Conservation (phyloP, 2,329 filamentous ascomycete genomes). For the Arachnomyces sp. region DNA sequence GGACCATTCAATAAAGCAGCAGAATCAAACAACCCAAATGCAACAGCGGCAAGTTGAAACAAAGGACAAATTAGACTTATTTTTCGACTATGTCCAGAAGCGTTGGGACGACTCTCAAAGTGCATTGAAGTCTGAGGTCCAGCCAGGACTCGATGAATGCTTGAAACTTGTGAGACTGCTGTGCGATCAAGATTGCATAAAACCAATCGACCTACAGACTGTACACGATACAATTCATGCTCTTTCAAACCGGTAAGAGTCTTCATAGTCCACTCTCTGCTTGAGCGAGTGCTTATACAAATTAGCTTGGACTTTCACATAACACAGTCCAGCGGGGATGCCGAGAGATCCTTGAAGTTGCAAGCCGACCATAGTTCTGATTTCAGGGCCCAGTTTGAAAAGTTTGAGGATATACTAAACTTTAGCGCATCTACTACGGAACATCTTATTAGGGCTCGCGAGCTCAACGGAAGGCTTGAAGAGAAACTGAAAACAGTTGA, state of each 20-base stretch:
- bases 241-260: constrained; percentile 21
- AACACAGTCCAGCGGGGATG: constrained; percentile 10
- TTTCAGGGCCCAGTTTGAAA: constrained; percentile 18
- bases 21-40: constrained; percentile 4
- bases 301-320: constrained; percentile 18
- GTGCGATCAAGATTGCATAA: not conserved
- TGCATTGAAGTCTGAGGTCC: constrained; percentile 6
- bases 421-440: constrained; percentile 13
- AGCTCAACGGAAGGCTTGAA: constrained; percentile 14
- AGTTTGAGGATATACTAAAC: constrained; percentile 14
- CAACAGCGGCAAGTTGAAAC: constrained; percentile 6
- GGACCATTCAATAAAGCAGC: constrained; percentile 7
- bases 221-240: constrained; percentile 10
- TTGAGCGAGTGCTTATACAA: not conserved
- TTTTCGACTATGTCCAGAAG: constrained; percentile 3
- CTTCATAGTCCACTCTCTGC: not conserved
- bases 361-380: constrained; percentile 10
- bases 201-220: constrained; percentile 1
- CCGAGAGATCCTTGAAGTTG: constrained; percentile 12
- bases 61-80: constrained; percentile 2
- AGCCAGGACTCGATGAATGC: constrained; percentile 5
- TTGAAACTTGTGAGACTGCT: constrained; percentile 6
- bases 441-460: constrained; percentile 16
- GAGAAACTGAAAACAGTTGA: constrained; percentile 14
- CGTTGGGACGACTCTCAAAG: constrained; percentile 1